Conservation (phyloP, 441 rosid species). For the Erodium moschatum region DNA sequence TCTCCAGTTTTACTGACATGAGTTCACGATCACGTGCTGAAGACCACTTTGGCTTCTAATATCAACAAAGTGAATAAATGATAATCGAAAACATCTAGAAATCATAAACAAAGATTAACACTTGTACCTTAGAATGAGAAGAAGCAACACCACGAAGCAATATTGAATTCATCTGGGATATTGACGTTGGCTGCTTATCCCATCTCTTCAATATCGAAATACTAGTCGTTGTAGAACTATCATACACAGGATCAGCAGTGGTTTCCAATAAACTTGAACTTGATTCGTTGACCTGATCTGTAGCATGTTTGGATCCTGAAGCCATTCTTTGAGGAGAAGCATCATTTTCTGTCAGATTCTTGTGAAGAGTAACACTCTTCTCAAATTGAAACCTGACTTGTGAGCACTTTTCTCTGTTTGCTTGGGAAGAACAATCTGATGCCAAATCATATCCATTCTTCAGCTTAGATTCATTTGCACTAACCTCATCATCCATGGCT, state of each 20-base stretch:
- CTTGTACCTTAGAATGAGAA: conserved; percentile 42
- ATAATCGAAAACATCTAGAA: conserved; percentile 4
- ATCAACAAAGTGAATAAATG: conserved; percentile 22
- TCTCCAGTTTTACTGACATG: conserved; percentile 42
- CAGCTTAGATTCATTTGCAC: conserved; percentile 23
- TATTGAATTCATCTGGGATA: conserved; percentile 54
- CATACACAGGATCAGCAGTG: conserved; percentile 9
- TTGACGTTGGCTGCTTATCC: conserved; percentile 25
- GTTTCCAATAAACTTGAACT: conserved; percentile 9
- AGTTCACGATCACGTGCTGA: conserved; percentile 57
- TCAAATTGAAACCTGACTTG: conserved; percentile 12
- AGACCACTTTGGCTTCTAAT: conserved; percentile 43
- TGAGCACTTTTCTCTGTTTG: conserved; percentile 3
- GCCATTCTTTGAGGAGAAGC: conserved; percentile 20
- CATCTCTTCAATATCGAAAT: conserved; percentile 23
- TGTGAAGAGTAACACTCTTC: conserved; percentile 14
- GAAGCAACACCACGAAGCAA: conserved; percentile 39
- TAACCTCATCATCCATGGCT: conserved; percentile 18
- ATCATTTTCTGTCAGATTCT: conserved; percentile 15
- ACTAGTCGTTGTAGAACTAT: conserved; percentile 19
- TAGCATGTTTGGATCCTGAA: conserved; percentile 18
- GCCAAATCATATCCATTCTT: conserved; percentile 15
- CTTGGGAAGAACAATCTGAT: conserved; percentile 13
- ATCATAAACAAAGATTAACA: conserved; percentile 14
- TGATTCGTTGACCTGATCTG: conserved; percentile 13